Evolutionary conservation across 2,329 filamentous ascomycete genomes (phyloP).

Genomic region (Cadophora malorum): DNA sequence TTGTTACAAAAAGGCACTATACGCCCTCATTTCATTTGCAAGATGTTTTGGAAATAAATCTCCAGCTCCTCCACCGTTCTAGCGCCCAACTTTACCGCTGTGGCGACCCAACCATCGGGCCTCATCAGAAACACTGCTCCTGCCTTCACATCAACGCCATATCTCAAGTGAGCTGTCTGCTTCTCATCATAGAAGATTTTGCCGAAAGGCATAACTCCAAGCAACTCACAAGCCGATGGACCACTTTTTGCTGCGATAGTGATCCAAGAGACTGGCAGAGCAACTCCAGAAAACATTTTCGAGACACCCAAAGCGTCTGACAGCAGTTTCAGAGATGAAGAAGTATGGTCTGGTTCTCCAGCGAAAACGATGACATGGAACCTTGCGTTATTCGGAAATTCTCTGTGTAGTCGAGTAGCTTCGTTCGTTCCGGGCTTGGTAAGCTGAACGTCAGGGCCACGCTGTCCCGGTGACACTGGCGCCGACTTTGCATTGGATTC

Average conservation of each 20-base stretch:
- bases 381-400: constrained; percentile 50
- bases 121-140: constrained; percentile 56
- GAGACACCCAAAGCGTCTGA: constrained; percentile 35
- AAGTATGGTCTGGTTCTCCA: constrained; percentile 44
- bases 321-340: constrained; percentile 32
- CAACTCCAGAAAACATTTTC: constrained; percentile 44
- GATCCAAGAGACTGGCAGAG: constrained; percentile 55
- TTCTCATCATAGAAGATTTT: constrained; percentile 63
- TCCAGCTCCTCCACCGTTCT: constrained; percentile 54
- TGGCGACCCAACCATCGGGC: constrained; percentile 62
- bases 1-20: background rate
- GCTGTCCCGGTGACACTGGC: constrained; percentile 48
- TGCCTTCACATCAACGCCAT: constrained; percentile 46
- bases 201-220: constrained; percentile 53
- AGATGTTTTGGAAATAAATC: constrained; percentile 50
- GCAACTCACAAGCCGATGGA: constrained; percentile 53
- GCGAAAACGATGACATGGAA: constrained; percentile 54
- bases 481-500: constrained; percentile 32
- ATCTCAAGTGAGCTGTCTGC: constrained; percentile 54
- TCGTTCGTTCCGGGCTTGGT: constrained; percentile 54
- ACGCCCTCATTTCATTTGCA: background rate
- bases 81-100: constrained; percentile 44
- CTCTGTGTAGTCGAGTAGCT: constrained; percentile 50
- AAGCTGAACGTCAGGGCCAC: constrained; percentile 54
- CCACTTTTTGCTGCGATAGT: constrained; percentile 51